phyloP scores from a whole-genome alignment of 2,329 filamentous ascomycete species.

The Nannizziopsis arthrosporioides region DNA sequence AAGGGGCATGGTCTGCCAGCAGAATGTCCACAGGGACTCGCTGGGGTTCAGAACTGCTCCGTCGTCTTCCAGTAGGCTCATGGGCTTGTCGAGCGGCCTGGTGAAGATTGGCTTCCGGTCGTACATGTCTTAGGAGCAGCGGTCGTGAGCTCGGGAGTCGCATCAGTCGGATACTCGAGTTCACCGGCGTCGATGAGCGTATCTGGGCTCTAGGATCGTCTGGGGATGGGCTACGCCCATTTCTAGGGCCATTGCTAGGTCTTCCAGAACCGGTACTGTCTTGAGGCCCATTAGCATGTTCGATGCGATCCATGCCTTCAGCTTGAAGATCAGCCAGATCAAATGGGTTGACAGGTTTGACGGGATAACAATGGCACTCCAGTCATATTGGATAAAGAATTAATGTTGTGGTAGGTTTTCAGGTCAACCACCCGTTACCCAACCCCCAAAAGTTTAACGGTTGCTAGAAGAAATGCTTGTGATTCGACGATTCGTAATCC shows the following conservation, averaged over 20 bases:
- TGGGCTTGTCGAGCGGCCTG: constrained; percentile 17
- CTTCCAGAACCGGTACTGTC: background rate
- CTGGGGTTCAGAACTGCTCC: constrained; percentile 33
- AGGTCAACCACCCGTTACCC: too few relatives aligned
- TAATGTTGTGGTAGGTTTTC: too few relatives aligned
- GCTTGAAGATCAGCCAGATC: too few relatives aligned
- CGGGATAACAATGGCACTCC: background rate
- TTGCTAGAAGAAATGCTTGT: too few relatives aligned
- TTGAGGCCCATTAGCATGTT: constrained; percentile 16
- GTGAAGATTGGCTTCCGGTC: constrained; percentile 6
- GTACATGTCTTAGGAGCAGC: constrained; percentile 9
- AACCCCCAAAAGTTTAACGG: too few relatives aligned
- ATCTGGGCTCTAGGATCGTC: background rate
- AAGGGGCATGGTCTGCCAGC: constrained; percentile 16
- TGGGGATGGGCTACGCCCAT: background rate
- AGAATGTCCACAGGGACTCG: constrained; percentile 25
- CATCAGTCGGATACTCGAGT: constrained; percentile 9
- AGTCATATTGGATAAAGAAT: too few relatives aligned
- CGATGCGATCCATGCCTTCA: constrained; percentile 30
- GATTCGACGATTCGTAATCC: too few relatives aligned
- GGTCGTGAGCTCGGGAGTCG: constrained; percentile 17
- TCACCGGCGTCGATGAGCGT: background rate
- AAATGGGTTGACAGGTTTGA: too few relatives aligned
- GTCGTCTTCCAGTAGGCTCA: constrained; percentile 24
- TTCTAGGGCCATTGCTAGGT: background rate